Evolutionary conservation across 2,329 filamentous ascomycete species (phyloP).

Genomic region (Sporothrix variecibatus): DNA sequence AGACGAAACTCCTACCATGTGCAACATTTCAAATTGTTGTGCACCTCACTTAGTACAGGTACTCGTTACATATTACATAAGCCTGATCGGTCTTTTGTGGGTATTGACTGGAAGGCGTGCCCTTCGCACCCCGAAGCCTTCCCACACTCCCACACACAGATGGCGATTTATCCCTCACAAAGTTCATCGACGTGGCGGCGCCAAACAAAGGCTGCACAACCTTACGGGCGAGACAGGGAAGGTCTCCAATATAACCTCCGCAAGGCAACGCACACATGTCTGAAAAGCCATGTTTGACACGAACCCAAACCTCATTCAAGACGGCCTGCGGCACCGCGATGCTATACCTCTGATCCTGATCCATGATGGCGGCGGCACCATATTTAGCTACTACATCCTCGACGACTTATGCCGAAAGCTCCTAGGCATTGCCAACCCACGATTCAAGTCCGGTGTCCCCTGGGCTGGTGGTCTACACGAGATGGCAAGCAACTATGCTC

Average conservation of each 20-base stretch:
- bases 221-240: neutral
- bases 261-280: neutral
- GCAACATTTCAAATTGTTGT: too few relatives aligned
- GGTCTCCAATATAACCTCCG: neutral
- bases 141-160: neutral
- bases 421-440: constrained; percentile 58
- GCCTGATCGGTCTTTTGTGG: neutral
- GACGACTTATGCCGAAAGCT: constrained; percentile 50
- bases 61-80: neutral
- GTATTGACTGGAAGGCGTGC: neutral
- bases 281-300: constrained; percentile 30
- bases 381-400: constrained; percentile 59
- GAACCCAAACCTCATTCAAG: constrained; percentile 33
- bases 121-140: neutral
- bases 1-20: too few relatives aligned
- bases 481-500: constrained; percentile 55
- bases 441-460: constrained; percentile 47
- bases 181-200: neutral
- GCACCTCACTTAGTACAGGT: too few relatives aligned
- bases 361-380: constrained; percentile 64
- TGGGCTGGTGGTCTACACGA: constrained; percentile 56
- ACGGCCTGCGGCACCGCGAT: constrained; percentile 27
- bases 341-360: constrained; percentile 56
- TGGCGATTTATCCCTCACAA: too few relatives aligned
- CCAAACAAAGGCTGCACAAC: neutral